These are phyloP conservation scores for Cyclostephanos tholiformis DNA, from an alignment of 108 stramenopile species.

Conservation along the genomic window DNA sequence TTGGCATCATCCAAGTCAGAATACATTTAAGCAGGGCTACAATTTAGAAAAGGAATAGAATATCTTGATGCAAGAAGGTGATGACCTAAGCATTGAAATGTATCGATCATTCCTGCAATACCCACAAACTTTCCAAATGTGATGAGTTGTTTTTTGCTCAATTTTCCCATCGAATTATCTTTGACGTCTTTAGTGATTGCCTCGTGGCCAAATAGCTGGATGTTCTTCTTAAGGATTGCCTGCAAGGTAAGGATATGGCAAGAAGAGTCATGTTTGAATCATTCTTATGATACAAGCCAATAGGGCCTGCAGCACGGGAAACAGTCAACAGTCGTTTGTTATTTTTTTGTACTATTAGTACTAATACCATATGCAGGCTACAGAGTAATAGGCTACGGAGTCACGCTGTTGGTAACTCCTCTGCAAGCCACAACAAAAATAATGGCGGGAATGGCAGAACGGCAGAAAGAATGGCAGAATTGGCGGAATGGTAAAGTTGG, in stretches of 20 bases:
- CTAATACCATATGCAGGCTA: too few species aligned
- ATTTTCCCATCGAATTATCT: constrained; percentile 26
- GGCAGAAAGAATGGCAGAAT: too few species aligned
- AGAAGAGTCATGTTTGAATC: neutral
- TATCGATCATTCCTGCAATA: constrained; percentile 85
- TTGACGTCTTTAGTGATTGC: constrained; percentile 55
- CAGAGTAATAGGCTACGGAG: too few species aligned
- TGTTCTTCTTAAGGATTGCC: constrained; percentile 60
- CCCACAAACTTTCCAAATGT: constrained; percentile 92
- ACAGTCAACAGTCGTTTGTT: too few species aligned
- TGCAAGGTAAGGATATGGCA: constrained; percentile 32
- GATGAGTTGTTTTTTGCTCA: constrained; percentile 66
- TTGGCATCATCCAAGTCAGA: constrained; percentile 61
- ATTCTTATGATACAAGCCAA: neutral
- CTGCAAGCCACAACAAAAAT: too few species aligned
- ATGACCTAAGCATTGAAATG: constrained; percentile 76
- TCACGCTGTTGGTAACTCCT: too few species aligned
- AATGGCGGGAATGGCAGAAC: too few species aligned
- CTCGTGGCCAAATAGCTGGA: constrained; percentile 88
- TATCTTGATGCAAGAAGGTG: constrained; percentile 64
- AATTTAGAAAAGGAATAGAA: constrained; percentile 79
- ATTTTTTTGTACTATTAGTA: too few species aligned
- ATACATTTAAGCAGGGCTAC: constrained; percentile 73
- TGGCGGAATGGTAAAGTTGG: too few species aligned
- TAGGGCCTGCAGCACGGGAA: too few species aligned